A percentile compares a stretch with the other conserved stretches of the same genome.
phyloP scores from a whole-genome alignment of 208 protist species.

The Leishmania gerbilli region DNA sequence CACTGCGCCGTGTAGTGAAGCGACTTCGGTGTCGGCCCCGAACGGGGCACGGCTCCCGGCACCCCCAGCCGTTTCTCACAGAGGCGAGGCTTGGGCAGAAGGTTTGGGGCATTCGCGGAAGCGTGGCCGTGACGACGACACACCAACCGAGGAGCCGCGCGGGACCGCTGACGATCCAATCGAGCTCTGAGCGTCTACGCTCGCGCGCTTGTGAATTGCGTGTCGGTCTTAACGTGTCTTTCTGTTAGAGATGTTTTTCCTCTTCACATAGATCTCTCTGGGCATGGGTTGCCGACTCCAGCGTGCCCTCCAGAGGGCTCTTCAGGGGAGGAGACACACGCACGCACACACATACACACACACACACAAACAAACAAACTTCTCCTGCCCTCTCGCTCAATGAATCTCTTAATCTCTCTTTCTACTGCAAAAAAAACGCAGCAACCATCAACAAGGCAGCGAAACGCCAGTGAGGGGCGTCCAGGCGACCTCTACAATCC shows the following conservation, averaged over 20 bases:
- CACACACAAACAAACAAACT: neutral
- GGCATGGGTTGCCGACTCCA: neutral
- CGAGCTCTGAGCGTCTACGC: slow-evolving; percentile 46
- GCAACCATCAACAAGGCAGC: neutral
- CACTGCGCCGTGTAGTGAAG: neutral
- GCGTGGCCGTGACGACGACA: slow-evolving; percentile 25
- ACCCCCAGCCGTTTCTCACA: neutral
- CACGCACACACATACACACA: neutral
- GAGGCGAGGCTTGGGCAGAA: neutral
- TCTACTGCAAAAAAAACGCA: neutral
- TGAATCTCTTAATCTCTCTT: neutral
- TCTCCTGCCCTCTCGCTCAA: neutral
- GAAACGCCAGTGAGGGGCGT: neutral
- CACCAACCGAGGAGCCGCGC: slow-evolving; percentile 6
- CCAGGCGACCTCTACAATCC: neutral
- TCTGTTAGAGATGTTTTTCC: neutral
- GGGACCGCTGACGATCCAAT: slow-evolving; percentile 70
- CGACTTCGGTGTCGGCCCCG: neutral
- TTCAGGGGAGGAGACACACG: neutral
- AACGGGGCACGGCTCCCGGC: neutral
- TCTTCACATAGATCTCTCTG: slow-evolving; percentile 3
- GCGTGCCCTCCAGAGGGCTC: neutral
- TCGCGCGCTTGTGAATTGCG: neutral
- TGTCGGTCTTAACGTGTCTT: neutral
- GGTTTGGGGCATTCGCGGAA: neutral